Base-by-base conservation (phyloP, 768 basidiomycete genomes). In the Albatrellus ellisii region DNA sequence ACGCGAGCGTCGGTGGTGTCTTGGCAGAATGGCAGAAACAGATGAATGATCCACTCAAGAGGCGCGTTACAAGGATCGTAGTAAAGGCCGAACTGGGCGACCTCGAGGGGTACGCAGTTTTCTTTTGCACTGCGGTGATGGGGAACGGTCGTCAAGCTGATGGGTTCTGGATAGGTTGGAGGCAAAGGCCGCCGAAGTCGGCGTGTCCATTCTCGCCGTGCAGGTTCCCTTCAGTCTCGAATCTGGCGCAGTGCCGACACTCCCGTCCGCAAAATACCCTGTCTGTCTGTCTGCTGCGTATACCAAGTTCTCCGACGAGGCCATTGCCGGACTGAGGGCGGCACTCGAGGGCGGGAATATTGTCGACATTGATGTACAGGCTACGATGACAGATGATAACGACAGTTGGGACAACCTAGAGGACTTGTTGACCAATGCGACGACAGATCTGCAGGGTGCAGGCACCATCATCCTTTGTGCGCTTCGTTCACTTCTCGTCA, bases 331-430 rank as follows among this genome's bases (percentile, higher is more conserved):
- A 38, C 61, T 90, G 32, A 61, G 60, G 47, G 80, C 78, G 75
- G 84, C 81, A 2, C 60, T 90, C 8, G 62, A 70, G 36, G 66
- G 68, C 37, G 77, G 72, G 31, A 67, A 68, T 41, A 71, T 73
- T 14, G 70, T 90, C 20, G 83, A 88, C 52, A 71, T 90, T 46
- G 75, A 83, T 52, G 66, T 88, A 37, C 66, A 71, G 46, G 64
- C 66, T 22, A 65, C 67, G 36, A 62, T 82, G 37, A 65, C 69
- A 4, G 56, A 54, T 5, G 73, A 75, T 39, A 54, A 70, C 10
- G 63, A 70, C 3, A 64, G 72, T 21, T 72, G 70, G 60, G 84
- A 88, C 41, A 66, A 61, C 0, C 70, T 90, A 24, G 78, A 84
- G 54, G 85, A 87, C 42, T 54, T 85, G 39, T 64, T 89, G 46